A percentile compares a stretch with the other conserved stretches of the same genome.
Conservation (phyloP, 2,329 filamentous ascomycete species). For the Clonostachys chloroleuca region DNA sequence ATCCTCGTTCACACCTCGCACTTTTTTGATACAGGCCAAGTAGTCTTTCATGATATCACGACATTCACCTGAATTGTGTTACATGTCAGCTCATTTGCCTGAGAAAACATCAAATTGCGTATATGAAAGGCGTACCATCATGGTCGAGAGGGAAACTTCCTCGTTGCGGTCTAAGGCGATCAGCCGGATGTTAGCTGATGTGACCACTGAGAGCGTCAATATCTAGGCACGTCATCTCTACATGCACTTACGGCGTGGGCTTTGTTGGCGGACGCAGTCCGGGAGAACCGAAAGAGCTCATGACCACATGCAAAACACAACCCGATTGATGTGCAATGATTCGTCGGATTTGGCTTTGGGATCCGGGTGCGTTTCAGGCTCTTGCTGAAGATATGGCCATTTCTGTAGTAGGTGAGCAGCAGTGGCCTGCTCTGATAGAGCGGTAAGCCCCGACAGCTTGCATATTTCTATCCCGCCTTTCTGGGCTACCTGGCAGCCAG, state of each 20-base stretch:
- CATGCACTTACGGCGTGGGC: constrained; percentile 60
- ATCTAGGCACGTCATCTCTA: neutral
- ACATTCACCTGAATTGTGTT: constrained; percentile 68
- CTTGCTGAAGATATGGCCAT: no score
- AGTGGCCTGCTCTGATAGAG: no score
- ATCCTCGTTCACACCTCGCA: constrained; percentile 78
- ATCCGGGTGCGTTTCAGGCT: no score
- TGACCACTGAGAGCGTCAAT: neutral
- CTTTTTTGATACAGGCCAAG: constrained; percentile 79
- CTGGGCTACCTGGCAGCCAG: no score
- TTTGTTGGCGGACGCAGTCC: constrained; percentile 63
- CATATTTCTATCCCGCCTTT: no score
- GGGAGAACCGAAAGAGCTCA: constrained; percentile 67
- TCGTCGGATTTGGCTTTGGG: no score
- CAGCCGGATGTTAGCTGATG: no score
- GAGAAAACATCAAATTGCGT: neutral
- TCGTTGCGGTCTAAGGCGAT: constrained; percentile 66
- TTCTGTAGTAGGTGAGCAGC: no score
- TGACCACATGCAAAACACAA: constrained; percentile 14
- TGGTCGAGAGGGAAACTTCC: constrained; percentile 97
- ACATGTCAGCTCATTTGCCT: neutral
- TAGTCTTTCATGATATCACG: constrained; percentile 84
- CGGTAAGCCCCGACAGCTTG: no score
- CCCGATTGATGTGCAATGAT: no score
- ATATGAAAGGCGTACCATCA: constrained; percentile 48